A percentile compares a stretch with the other conserved stretches of the same genome.
Evolutionary conservation across 2,329 filamentous ascomycete genomes (phyloP).

Genomic region (Penicillium italicum): DNA sequence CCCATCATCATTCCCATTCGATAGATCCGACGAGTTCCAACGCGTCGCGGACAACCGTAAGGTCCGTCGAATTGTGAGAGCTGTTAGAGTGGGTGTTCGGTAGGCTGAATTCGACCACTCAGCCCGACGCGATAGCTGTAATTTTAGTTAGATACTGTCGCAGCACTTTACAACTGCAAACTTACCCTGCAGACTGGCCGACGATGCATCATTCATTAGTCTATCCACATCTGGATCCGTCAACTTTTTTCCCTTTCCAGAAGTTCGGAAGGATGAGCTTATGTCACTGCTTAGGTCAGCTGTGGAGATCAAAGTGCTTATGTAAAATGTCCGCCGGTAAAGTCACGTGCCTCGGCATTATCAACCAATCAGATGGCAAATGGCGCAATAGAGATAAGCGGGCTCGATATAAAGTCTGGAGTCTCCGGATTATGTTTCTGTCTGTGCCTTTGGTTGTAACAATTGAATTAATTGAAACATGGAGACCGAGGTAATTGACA

Average conservation of each 20-base stretch:
- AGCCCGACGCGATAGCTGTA: slow-evolving; percentile 38
- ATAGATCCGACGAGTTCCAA: slow-evolving; percentile 28
- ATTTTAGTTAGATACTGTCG: background rate
- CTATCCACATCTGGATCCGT: slow-evolving; percentile 16
- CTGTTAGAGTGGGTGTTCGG: slow-evolving; percentile 21
- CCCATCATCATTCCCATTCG: slow-evolving; percentile 22
- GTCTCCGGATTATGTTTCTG: slow-evolving; percentile 7
- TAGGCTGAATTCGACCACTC: slow-evolving; percentile 38
- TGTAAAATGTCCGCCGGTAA: slow-evolving; percentile 17
- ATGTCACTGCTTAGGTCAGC: slow-evolving; percentile 12
- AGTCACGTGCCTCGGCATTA: slow-evolving; percentile 33
- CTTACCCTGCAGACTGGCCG: slow-evolving; percentile 34
- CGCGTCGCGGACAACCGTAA: slow-evolving; percentile 33
- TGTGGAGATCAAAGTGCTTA: background rate
- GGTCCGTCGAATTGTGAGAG: slow-evolving; percentile 27
- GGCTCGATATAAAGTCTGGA: slow-evolving; percentile 11
- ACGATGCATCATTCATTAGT: slow-evolving; percentile 33
- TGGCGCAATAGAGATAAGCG: slow-evolving; percentile 24
- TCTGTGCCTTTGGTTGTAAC: slow-evolving; percentile 4
- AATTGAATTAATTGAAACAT: slow-evolving; percentile 16
- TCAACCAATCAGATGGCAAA: slow-evolving; percentile 31
- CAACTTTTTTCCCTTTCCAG: slow-evolving; percentile 16
- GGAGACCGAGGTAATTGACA: slow-evolving; percentile 38
- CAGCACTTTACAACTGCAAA: background rate
- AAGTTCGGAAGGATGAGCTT: slow-evolving; percentile 14